phyloP scores from a whole-genome alignment of 2,329 filamentous ascomycete species.

The Cytospora leucostoma region DNA sequence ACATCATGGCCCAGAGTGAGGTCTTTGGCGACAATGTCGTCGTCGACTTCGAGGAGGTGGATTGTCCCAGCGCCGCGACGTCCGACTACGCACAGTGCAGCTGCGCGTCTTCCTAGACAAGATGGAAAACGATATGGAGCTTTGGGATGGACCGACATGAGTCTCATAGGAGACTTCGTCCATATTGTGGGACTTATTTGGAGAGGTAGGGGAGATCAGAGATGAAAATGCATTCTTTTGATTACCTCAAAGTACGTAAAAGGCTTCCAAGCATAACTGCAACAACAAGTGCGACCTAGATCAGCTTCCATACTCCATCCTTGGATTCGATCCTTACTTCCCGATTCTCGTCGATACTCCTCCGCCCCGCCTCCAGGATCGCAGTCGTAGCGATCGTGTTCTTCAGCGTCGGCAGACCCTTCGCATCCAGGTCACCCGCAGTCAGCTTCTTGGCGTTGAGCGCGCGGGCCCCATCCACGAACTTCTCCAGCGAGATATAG shows the following conservation, averaged over 20 bases:
- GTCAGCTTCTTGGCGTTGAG: slow-evolving; percentile 74
- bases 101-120: slow-evolving; percentile 26
- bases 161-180: not conserved
- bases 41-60: slow-evolving; percentile 37
- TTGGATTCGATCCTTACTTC: slow-evolving; percentile 72
- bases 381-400: slow-evolving; percentile 93
- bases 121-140: not conserved
- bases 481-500: slow-evolving; percentile 94
- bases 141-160: not conserved
- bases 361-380: slow-evolving; percentile 83
- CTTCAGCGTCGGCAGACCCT: slow-evolving; percentile 78
- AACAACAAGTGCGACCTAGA: slow-evolving; percentile 37
- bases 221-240: not conserved
- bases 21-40: slow-evolving; percentile 39
- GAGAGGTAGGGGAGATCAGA: too few relatives aligned
- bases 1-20: slow-evolving; percentile 38
- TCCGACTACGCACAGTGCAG: slow-evolving; percentile 34
- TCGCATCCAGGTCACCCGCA: slow-evolving; percentile 74
- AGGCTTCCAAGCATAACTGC: not conserved
- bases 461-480: slow-evolving; percentile 80
- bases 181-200: not conserved
- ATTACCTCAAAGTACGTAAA: not conserved
- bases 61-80: slow-evolving; percentile 34
- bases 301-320: slow-evolving; percentile 68
- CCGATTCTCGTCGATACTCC: slow-evolving; percentile 80